Percentiles rank a stretch among this genome's conserved stretches.
phyloP scores from a whole-genome alignment of 2,329 filamentous ascomycete genomes.

The Geosmithia morbida region DNA sequence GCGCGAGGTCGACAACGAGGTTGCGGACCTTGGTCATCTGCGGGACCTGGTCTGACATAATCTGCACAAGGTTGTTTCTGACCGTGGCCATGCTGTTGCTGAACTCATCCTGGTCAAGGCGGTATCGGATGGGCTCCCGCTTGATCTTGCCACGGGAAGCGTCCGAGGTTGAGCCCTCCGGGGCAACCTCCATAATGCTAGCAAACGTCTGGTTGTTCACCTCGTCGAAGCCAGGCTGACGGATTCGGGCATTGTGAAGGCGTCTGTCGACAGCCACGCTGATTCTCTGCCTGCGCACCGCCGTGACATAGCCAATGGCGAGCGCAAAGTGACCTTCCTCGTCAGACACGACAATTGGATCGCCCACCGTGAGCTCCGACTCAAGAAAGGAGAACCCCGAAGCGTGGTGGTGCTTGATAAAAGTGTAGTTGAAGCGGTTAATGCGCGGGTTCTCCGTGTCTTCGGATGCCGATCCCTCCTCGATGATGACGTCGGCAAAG shows the following conservation, averaged over 20 bases:
- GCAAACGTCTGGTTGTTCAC: slow-evolving; percentile 70
- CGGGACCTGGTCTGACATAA: slow-evolving; percentile 70
- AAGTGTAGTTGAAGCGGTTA: slow-evolving; percentile 79
- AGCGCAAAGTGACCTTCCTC: slow-evolving; percentile 91
- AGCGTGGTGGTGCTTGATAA: slow-evolving; percentile 52
- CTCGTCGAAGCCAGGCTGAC: slow-evolving; percentile 61
- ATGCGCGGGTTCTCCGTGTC: slow-evolving; percentile 64
- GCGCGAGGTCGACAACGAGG: slow-evolving; percentile 63
- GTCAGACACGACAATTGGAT: slow-evolving; percentile 92
- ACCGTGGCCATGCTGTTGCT: slow-evolving; percentile 95
- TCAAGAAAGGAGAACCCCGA: slow-evolving; percentile 73
- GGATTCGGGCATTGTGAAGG: slow-evolving; percentile 72
- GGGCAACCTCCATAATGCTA: slow-evolving; percentile 75
- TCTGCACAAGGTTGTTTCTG: slow-evolving; percentile 81
- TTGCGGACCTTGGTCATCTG: slow-evolving; percentile 59
- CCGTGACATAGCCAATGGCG: slow-evolving; percentile 78
- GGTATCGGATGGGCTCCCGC: slow-evolving; percentile 51
- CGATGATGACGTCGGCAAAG: slow-evolving; percentile 76
- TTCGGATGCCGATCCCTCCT: slow-evolving; percentile 59
- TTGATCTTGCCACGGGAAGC: slow-evolving; percentile 36
- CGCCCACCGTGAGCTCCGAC: slow-evolving; percentile 73
- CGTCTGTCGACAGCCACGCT: slow-evolving; percentile 82
- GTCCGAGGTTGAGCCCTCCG: slow-evolving; percentile 34
- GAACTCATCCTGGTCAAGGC: slow-evolving; percentile 95
- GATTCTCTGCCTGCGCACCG: slow-evolving; percentile 60